Evolutionary conservation across 176 grass and related monocot genomes (phyloP).

Genomic region (Musa troglodytarum): DNA sequence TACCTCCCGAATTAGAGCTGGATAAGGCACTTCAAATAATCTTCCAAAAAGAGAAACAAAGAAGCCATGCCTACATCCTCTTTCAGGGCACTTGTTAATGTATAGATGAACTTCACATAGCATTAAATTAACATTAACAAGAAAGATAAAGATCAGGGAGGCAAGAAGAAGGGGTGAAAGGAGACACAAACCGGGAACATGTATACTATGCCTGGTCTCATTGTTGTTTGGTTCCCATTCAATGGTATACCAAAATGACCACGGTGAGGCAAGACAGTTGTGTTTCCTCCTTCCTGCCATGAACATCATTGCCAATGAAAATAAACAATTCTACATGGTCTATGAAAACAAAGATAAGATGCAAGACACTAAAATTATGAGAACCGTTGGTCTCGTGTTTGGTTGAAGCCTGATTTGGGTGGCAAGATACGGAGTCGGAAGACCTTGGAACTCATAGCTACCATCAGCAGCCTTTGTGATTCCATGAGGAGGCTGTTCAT

Average conservation of each 20-base stretch:
- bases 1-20: slow-evolving; percentile 23
- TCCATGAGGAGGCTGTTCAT: not conserved
- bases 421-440: not conserved
- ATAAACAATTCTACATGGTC: slow-evolving; percentile 23
- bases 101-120: no score
- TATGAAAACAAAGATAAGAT: not conserved
- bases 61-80: not conserved
- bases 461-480: not conserved
- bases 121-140: no score
- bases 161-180: not conserved
- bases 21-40: not conserved
- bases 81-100: not conserved
- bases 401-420: not conserved
- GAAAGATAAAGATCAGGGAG: not conserved
- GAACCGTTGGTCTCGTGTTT: not conserved
- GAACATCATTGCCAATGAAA: slow-evolving; percentile 5
- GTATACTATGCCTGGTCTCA: slow-evolving; percentile 75
- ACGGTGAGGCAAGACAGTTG: slow-evolving; percentile 29
- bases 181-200: slow-evolving; percentile 73
- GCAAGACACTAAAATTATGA: not conserved
- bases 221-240: slow-evolving; percentile 59
- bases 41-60: not conserved
- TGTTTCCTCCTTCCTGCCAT: slow-evolving; percentile 47
- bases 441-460: not conserved
- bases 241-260: slow-evolving; percentile 52